Conservation (phyloP, 1,284 basidiomycete genomes). For the Leccinum pachyderme region DNA sequence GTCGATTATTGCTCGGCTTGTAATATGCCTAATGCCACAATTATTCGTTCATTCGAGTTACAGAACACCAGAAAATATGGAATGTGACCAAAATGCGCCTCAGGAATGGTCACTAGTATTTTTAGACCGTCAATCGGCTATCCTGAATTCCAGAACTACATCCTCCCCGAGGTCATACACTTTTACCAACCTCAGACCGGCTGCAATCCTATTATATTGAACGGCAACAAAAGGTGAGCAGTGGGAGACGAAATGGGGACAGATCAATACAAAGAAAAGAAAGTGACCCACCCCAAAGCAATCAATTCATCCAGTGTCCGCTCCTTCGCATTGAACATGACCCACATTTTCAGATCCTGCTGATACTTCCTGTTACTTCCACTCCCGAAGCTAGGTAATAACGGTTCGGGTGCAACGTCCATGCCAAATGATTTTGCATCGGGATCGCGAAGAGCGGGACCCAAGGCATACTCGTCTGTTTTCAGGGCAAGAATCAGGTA, state of each 20-base stretch:
- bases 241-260: not conserved
- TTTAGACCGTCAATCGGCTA: conserved; percentile 8
- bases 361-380: conserved; percentile 27
- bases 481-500: not conserved
- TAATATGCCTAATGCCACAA: no score
- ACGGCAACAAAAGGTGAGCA: not conserved
- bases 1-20: no score
- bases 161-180: conserved; percentile 6
- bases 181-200: conserved; percentile 24
- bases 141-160: conserved; percentile 4
- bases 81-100: not conserved
- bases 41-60: not conserved
- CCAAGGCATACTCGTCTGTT: conserved; percentile 25
- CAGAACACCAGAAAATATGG: not conserved
- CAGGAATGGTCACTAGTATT: conserved; percentile 1
- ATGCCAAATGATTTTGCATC: conserved; percentile 9
- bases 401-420: conserved; percentile 29
- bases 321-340: conserved; percentile 27
- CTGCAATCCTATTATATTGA: conserved; percentile 10
- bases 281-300: conserved; percentile 19
- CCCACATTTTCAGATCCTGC: conserved; percentile 32
- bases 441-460: conserved; percentile 5
- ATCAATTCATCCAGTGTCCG: conserved; percentile 23
- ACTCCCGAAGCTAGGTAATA: conserved; percentile 32
- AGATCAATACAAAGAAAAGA: not conserved